These are phyloP conservation scores for Neonectria faginata DNA, from an alignment of 2,329 filamentous ascomycete genomes.

Conservation along the genomic window DNA sequence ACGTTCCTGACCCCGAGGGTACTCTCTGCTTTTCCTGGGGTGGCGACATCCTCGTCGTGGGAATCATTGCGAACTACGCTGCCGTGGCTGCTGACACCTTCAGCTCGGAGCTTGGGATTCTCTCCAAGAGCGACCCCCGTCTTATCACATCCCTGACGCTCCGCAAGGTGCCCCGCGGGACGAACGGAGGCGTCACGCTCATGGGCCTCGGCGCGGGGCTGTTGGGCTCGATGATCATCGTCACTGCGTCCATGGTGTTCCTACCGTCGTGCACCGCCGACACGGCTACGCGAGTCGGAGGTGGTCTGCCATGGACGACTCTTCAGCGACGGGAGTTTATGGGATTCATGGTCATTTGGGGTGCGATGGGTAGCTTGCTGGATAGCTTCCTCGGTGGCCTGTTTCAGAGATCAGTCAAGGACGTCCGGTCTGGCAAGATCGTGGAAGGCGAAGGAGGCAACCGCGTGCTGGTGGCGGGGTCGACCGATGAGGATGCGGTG, in stretches of 20 bases:
- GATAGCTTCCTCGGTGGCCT: constrained; percentile 90
- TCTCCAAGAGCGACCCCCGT: constrained; percentile 79
- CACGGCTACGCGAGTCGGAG: constrained; percentile 53
- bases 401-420: constrained; percentile 87
- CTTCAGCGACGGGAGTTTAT: constrained; percentile 61
- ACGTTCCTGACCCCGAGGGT: constrained; percentile 49
- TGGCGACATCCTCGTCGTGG: constrained; percentile 72
- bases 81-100: constrained; percentile 94
- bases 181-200: constrained; percentile 90
- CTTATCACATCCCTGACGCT: constrained; percentile 85
- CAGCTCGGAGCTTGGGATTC: constrained; percentile 92
- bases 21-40: constrained; percentile 69
- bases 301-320: constrained; percentile 62
- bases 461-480: constrained; percentile 62
- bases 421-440: constrained; percentile 85
- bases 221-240: constrained; percentile 78
- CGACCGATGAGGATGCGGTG: constrained; percentile 41
- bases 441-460: constrained; percentile 86
- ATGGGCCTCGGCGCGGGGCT: constrained; percentile 80
- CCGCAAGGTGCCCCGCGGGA: constrained; percentile 85
- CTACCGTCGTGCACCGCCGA: constrained; percentile 73
- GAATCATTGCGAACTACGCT: constrained; percentile 86
- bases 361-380: constrained; percentile 81
- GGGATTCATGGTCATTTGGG: constrained; percentile 75
- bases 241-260: constrained; percentile 72